phyloP scores from a whole-genome alignment of 768 basidiomycete genomes.

The Pulveroboletus ravenelii region DNA sequence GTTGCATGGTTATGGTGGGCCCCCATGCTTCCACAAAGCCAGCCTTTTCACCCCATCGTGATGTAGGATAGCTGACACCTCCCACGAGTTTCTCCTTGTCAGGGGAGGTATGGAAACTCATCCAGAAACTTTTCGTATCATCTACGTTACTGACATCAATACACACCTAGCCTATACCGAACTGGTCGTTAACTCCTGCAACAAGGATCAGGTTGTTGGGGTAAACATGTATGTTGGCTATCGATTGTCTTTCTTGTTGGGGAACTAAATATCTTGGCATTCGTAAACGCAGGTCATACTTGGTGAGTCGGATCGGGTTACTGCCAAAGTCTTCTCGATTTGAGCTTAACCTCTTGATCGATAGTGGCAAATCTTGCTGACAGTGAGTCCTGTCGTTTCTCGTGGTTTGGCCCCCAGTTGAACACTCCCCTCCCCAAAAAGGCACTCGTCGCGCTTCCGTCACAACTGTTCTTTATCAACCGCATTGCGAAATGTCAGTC shows the following conservation, averaged over 20 bases:
- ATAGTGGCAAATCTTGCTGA: conserved; percentile 21
- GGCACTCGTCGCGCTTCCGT: conserved; percentile 14
- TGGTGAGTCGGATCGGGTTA: conserved; percentile 7
- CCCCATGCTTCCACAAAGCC: neutral
- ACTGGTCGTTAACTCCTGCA: conserved; percentile 13
- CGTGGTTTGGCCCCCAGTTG: neutral
- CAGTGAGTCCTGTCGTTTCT: conserved; percentile 4
- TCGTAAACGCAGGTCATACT: conserved; percentile 6
- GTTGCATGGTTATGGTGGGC: conserved; percentile 16
- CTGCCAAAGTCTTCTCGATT: neutral
- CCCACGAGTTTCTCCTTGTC: conserved; percentile 15
- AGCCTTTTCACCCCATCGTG: neutral
- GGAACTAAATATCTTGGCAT: neutral
- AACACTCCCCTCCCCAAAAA: neutral
- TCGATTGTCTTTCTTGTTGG: neutral
- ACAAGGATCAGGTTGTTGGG: conserved; percentile 3
- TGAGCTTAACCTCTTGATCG: neutral
- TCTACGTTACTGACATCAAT: conserved; percentile 1
- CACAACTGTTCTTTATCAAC: conserved; percentile 17
- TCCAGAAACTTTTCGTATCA: neutral
- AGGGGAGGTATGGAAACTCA: conserved; percentile 12
- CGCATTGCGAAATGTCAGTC: conserved; percentile 19
- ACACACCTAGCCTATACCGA: conserved; percentile 6
- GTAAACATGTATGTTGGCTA: conserved; percentile 11
- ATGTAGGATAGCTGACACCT: conserved; percentile 12